Percentiles rank a stretch among this genome's conserved stretches.
phyloP scores from a whole-genome alignment of 148 eudicot genomes.

The Agrostemma githago region DNA sequence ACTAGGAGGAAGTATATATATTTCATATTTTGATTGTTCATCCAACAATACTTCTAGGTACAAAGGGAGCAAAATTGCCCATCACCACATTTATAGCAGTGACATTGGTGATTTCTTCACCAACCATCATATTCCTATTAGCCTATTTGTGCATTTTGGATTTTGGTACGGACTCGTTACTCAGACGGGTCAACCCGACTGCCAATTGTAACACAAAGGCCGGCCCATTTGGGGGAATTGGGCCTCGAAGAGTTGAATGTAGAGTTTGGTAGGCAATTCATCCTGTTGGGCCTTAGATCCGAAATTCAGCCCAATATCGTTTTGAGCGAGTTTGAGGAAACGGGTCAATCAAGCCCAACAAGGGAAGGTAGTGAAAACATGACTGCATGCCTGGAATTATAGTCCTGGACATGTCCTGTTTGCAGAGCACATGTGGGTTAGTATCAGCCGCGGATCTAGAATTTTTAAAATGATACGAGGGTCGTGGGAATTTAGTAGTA shows the following conservation, averaged over 20 bases:
- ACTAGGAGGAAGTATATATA: no score
- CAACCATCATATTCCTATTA: conserved; percentile 18
- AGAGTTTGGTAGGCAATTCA: conserved; percentile 22
- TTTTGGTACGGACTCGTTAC: conserved; percentile 12
- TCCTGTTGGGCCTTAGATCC: conserved; percentile 10
- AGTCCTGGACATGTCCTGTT: conserved; percentile 22
- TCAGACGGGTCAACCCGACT: not conserved
- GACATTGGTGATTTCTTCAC: conserved; percentile 20
- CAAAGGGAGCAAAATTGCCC: conserved; percentile 14
- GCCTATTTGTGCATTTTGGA: conserved; percentile 11
- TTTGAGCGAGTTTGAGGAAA: conserved; percentile 19
- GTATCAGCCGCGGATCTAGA: not conserved
- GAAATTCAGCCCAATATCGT: conserved; percentile 14
- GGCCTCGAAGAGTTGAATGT: conserved; percentile 23
- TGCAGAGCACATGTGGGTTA: conserved; percentile 25
- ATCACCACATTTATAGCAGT: conserved; percentile 14
- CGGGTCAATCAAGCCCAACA: conserved; percentile 17
- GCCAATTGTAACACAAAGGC: not conserved
- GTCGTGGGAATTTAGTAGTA: no score
- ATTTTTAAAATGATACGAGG: no score
- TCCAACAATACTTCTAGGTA: conserved; percentile 5
- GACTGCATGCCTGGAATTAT: conserved; percentile 21
- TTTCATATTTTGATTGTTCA: not conserved
- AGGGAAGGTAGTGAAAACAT: conserved; percentile 1
- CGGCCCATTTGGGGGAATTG: conserved; percentile 7